Evolutionary conservation across 2,329 filamentous ascomycete genomes (phyloP), one percentile per base, ranked within the genome.

Genomic region (Emericellopsis atlantica): DNA sequence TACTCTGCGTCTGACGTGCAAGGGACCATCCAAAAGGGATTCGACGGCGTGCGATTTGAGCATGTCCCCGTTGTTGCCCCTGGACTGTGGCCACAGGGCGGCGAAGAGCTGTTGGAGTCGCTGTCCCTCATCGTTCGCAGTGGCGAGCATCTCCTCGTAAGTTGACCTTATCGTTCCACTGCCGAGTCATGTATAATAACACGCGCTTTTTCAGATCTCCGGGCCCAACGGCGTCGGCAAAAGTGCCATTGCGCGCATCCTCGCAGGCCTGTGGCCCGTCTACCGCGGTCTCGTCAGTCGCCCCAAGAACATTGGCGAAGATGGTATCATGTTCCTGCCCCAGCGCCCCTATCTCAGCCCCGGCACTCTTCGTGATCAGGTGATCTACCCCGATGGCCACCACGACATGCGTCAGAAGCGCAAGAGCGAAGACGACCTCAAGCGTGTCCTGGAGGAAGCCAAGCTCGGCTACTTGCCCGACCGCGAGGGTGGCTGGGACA

Each of bases 321-420:
- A 96, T 48, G 92, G 92, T 44, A 94, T 98, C 64, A 96, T 98
- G 89, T 96, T 98, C 64, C 72, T 98, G 10, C 92, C 92, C 0
- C 92, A 98, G 59, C 75, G 90, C 14, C 88, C 90, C 0, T 96
- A 96, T 54, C 75, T 96, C 29, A 90, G 81, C 57, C 84, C 90
- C 18, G 92, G 92, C 31, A 96, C 92, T 1, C 70, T 96, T 9
- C 82, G 92, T 22, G 93, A 98, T 53, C 93, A 98, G 64, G 87
- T 98, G 53, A 95, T 96, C 55, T 98, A 98, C 51, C 92, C 92
- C 0, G 88, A 98, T 52, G 90, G 87, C 6, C 90, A 94, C 56
- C 68, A 89, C 34, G 92, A 98, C 53, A 96, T 98, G 92, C 81
- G 79, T 24, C 80, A 85, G 44, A 81, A 82, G 46, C 79, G 82